Evolutionary conservation across 768 basidiomycete species (phyloP), one percentile per base, ranked within the genome.

Genomic region (Amylocystis lapponica): DNA sequence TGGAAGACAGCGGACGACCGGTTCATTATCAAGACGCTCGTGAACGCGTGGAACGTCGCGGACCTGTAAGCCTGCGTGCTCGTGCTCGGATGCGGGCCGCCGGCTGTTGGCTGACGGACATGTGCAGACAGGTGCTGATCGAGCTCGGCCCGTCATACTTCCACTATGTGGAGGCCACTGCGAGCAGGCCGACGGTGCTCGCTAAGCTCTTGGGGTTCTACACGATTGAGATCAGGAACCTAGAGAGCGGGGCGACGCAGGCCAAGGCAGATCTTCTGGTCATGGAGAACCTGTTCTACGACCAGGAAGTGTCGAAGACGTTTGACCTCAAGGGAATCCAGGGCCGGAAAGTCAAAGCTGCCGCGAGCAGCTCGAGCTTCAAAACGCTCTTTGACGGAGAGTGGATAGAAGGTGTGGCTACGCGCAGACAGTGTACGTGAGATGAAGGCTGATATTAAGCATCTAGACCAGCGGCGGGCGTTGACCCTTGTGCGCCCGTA

Each of bases 261-360:
- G 72, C 75, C 12, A 84, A 83, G 56, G 75, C 79, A 1, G 86
- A 92, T 57, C 66, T 92, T 11, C 66, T 90, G 4, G 82, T 90
- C 7, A 89, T 90, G 86, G 88, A 90, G 62, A 90, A 90, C 53
- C 60, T 90, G 14, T 90, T 92, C 56, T 86, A 81, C 54, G 68
- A 76, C 32, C 76, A 78, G 58, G 78, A 78, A 37, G 71, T 87
- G 39, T 62, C 65, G 39, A 80, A 79, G 66, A 83, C 78, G 0
- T 92, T 84, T 53, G 88, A 92, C 57, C 64, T 92, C 40, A 92
- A 92, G 59, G 88, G 88, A 3, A 90, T 92, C 27, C 81, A 81
- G 43, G 83, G 83, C 0, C 68, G 86, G 13, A 85, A 80, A 56
- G 80, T 84, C 36, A 86, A 85, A 59, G 55, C 70, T 3, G 55